Base-by-base conservation (phyloP, 2,329 filamentous ascomycete species). In the Stemphylium lycopersici region DNA sequence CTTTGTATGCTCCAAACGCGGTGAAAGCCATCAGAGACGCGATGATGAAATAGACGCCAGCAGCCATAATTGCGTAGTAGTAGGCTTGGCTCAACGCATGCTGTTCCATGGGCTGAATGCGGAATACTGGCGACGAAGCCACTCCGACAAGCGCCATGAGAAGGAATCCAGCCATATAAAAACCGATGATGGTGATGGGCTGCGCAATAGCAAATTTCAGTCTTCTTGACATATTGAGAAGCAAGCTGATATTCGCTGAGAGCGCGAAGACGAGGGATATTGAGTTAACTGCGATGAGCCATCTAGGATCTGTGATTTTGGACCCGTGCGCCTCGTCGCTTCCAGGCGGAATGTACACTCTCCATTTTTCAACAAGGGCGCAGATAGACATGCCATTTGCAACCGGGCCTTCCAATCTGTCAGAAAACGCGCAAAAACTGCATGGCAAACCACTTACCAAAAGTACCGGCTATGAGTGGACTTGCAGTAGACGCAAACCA, bases 401-500 rank as follows among this genome's bases (percentile, higher is more conserved):
- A 71, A 84, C 81, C 2, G 82, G 82, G 0, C 82, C 33, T 36
- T 7, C 3, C 4, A 16, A 15, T 36, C 15, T 16, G 6, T 36
- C 6, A 36, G 20, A 12, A 36, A 15, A 15, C 7, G 16, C n/a
- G 15, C 10, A 10, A 36, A 5, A 36, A 36, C n/a, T 15, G 8
- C 16, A 18, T 36, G n/a, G 33, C 3, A 10, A 36, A 18, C 15
- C 16, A 15, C 33, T 18, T 10, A 11, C 42, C 82, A 61, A 84
- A 82, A 0, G 82, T 84, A 39, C 77, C 77, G 3, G 84, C 84
- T 32, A 85, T 74, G 3, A 87, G 73, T 12, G 84, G 84, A 62
- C 81, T 82, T 29, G 79, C 82, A 7, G 84, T 86, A 16, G 81
- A 84, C 2, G 83, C 83, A 64, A 86, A 83, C 84, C 84, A 87